phyloP scores from a whole-genome alignment of 1,284 basidiomycete species.

The Cryptococcus jaspeensis region DNA sequence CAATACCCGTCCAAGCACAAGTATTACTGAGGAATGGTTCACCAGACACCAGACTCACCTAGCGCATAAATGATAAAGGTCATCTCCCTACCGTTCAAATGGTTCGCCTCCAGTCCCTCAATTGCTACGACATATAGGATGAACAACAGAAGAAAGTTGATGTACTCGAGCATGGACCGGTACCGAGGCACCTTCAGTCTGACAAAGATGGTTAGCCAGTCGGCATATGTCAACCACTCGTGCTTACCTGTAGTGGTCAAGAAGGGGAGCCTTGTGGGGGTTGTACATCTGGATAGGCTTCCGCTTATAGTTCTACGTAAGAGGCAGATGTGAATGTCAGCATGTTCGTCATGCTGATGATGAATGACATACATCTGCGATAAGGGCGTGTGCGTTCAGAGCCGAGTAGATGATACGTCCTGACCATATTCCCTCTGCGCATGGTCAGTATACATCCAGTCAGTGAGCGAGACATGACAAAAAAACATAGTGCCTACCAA shows the following conservation, averaged over 20 bases:
- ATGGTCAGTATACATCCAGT: slow-evolving; percentile 9
- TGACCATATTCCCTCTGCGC: slow-evolving; percentile 53
- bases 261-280: slow-evolving; percentile 82
- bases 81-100: slow-evolving; percentile 65
- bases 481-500: slow-evolving; percentile 52
- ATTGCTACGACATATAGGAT: slow-evolving; percentile 78
- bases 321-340: slow-evolving; percentile 6
- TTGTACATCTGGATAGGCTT: slow-evolving; percentile 92
- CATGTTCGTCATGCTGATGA: background rate
- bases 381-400: slow-evolving; percentile 76
- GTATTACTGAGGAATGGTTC: too few relatives aligned
- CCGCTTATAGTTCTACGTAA: slow-evolving; percentile 78
- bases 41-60: slow-evolving; percentile 46
- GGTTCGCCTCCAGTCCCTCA: slow-evolving; percentile 64
- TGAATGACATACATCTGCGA: slow-evolving; percentile 68
- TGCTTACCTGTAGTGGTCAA: slow-evolving; percentile 83
- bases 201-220: slow-evolving; percentile 2
- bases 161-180: slow-evolving; percentile 81
- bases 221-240: background rate
- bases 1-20: too few relatives aligned
- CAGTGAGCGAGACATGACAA: slow-evolving; percentile 1
- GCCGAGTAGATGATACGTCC: slow-evolving; percentile 88
- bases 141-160: slow-evolving; percentile 79
- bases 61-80: slow-evolving; percentile 80
- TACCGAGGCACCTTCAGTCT: slow-evolving; percentile 91